Evolutionary conservation across 2,329 filamentous ascomycete species (phyloP).

Genomic region (Verticillium longisporum): DNA sequence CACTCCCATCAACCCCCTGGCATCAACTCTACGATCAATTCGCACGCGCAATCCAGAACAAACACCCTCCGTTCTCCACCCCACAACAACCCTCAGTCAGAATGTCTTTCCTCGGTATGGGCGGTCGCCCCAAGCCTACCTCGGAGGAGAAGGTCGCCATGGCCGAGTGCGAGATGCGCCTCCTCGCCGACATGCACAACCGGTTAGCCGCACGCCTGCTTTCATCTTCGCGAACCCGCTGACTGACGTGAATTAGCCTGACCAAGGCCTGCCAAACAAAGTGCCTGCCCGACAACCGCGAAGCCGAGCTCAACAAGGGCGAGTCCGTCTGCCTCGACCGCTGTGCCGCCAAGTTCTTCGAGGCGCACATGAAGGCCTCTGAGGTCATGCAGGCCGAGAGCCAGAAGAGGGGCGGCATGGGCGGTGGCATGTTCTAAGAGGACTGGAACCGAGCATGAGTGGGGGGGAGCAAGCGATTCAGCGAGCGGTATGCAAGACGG

Average conservation of each 20-base stretch:
- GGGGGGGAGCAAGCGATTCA: not conserved
- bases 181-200: constrained; percentile 97
- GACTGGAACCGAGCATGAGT: not conserved
- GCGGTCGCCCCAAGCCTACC: constrained; percentile 66
- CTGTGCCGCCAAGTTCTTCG: constrained; percentile 97
- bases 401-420: constrained; percentile 53
- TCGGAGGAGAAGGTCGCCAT: constrained; percentile 96
- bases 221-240: not conserved
- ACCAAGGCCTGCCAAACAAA: constrained; percentile 87
- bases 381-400: constrained; percentile 93
- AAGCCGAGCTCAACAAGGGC: constrained; percentile 96
- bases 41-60: not conserved
- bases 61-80: not conserved
- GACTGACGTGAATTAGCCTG: constrained; percentile 45
- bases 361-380: constrained; percentile 95
- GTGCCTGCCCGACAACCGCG: constrained; percentile 93
- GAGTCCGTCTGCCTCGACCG: constrained; percentile 97
- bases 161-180: constrained; percentile 95
- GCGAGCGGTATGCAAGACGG: not conserved
- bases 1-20: constrained; percentile 1
- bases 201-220: constrained; percentile 52
- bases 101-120: constrained; percentile 42
- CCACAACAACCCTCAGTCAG: constrained; percentile 12
- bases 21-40: constrained; percentile 1
- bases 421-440: constrained; percentile 37